Percentiles rank a stretch among this genome's conserved stretches.
Evolutionary conservation across 306 rosid species (phyloP).

Genomic region (Cicer judaicum): DNA sequence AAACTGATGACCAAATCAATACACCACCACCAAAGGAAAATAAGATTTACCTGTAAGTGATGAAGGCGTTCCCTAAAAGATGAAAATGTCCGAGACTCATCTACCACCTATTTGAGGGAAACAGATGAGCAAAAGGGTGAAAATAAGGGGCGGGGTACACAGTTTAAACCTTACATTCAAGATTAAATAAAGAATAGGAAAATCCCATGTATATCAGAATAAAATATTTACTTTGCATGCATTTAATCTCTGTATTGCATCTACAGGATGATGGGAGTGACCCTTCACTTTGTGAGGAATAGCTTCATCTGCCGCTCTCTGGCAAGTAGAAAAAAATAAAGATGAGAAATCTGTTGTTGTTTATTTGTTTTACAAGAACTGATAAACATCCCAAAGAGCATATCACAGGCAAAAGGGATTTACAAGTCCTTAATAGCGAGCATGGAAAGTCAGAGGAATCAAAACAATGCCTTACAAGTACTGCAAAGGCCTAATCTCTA

Average conservation of each 20-base stretch:
- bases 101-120: conserved; percentile 58
- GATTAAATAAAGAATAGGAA: conserved; percentile 5
- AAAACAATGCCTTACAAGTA: not conserved
- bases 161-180: conserved; percentile 27
- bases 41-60: conserved; percentile 72
- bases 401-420: not conserved
- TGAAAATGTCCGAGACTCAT: conserved; percentile 67
- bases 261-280: conserved; percentile 69
- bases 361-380: not conserved
- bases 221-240: conserved; percentile 58
- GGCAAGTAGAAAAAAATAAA: conserved; percentile 44
- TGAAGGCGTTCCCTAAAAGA: conserved; percentile 79
- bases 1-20: conserved; percentile 33
- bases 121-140: not conserved
- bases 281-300: conserved; percentile 72
- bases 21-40: conserved; percentile 21
- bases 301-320: conserved; percentile 80
- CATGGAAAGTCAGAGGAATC: conserved; percentile 26
- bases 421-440: not conserved
- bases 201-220: not conserved
- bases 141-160: not conserved
- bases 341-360: not conserved
- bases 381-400: conserved; percentile 22
- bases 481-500: not conserved
- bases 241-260: conserved; percentile 63